Base-by-base conservation (phyloP, 768 basidiomycete genomes). In the Erythrobasidium yunnanense region DNA sequence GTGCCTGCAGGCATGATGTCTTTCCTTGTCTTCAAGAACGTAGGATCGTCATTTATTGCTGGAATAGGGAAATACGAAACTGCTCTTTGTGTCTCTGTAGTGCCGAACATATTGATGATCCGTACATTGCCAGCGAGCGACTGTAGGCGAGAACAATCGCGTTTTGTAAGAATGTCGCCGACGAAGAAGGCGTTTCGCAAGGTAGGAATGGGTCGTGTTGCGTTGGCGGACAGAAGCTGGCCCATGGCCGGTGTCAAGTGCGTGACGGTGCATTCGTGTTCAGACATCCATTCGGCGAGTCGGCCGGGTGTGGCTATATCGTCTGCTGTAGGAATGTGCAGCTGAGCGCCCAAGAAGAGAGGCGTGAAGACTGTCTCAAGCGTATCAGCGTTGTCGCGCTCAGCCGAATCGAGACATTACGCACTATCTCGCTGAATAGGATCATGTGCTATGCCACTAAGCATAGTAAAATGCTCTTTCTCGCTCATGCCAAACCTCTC, bases 21-120 rank as follows among this genome's bases (percentile, higher is more conserved):
- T 77, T 99, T 99, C 75, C 92, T 88, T 1, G 85, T 90, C 23
- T 85, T 83, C 45, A 97, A 81, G 82, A 95, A 96, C 1, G 90
- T 91, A 0, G 86, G 81, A 73, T 97, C 91, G 62, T 81, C 81
- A 6, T 85, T 79, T 7, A 93, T 82, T 56, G 87, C 83, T 1
- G 93, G 91, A 71, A 97, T 90, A 22, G 85, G 82, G 74, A 92
- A 96, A 78, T 96, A 97, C 22, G 92, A 96, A 8, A 99, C 95
- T 1, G 95, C 95, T 56, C 95, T 88, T 76, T 99, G 95, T 6
- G 95, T 97, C 78, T 99, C 95, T 22, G 95, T 99, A 5, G 95
- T 97, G 17, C 95, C 95, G 76, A 96, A 99, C 95, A 99, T 99
- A 80, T 99, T 99, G 77, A 97, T 85, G 74, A 99, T 96, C 33